These are phyloP conservation scores for Fusarium abutilonis DNA, from an alignment of 2,329 filamentous ascomycete genomes.

Conservation along the genomic window DNA sequence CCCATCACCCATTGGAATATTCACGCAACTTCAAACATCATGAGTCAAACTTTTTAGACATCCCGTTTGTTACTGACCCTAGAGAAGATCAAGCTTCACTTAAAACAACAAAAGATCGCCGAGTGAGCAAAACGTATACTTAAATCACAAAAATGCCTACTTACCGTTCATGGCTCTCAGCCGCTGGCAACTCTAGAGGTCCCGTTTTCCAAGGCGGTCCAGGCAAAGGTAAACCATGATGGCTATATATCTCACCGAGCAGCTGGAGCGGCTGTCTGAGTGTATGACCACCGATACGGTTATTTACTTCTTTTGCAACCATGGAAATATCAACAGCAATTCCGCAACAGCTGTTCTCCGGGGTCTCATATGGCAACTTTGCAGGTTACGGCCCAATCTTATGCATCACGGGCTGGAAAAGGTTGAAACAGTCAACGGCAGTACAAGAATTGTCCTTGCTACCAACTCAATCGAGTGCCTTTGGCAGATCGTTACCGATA, in stretches of 20 bases:
- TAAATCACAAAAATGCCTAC: not conserved
- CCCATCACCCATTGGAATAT: not conserved
- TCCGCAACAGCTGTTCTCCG: constrained; percentile 8
- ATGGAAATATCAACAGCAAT: constrained; percentile 11
- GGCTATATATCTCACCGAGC: constrained; percentile 4
- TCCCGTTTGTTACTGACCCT: constrained; percentile 11
- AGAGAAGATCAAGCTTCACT: constrained; percentile 5
- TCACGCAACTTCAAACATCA: not conserved
- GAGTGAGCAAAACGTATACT: not conserved
- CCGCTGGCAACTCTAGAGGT: not conserved
- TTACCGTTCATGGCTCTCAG: constrained; percentile 12
- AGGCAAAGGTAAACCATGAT: constrained; percentile 20
- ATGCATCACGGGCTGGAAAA: constrained; percentile 1
- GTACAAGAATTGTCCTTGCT: not conserved
- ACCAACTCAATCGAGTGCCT: constrained; percentile 1
- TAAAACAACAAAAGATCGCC: not conserved
- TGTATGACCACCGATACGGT: not conserved
- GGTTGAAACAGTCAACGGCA: not conserved
- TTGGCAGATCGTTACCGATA: constrained; percentile 16
- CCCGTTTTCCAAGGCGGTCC: constrained; percentile 3
- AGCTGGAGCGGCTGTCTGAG: constrained; percentile 1
- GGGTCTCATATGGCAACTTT: constrained; percentile 21
- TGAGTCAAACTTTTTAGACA: not conserved
- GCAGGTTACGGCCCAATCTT: not conserved
- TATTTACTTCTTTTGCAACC: constrained; percentile 25